Evolutionary conservation across 805 yeast genomes (phyloP).

Genomic region (Candida manassasensis): DNA sequence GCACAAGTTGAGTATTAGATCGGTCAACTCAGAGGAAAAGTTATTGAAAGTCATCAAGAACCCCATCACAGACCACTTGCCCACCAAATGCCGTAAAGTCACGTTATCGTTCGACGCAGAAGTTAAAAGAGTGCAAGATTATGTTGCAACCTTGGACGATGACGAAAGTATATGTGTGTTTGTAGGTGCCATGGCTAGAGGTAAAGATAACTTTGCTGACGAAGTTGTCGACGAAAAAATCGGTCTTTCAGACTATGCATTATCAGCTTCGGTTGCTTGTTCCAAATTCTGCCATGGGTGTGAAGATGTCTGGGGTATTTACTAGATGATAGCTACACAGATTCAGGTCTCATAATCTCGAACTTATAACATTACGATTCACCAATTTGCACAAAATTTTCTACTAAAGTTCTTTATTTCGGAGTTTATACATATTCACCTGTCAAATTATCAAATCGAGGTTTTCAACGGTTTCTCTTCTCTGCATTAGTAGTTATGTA

Average conservation of each 20-base stretch:
- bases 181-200: slow-evolving; percentile 99
- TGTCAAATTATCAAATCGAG: too few relatives aligned
- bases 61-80: slow-evolving; percentile 95
- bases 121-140: slow-evolving; percentile 83
- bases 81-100: slow-evolving; percentile 90
- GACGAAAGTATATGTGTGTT: slow-evolving; percentile 96
- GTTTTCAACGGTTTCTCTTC: too few relatives aligned
- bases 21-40: slow-evolving; percentile 93
- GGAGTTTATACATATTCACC: too few relatives aligned
- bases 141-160: slow-evolving; percentile 69
- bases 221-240: slow-evolving; percentile 95
- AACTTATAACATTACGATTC: too few relatives aligned
- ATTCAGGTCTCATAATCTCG: too few relatives aligned
- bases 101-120: slow-evolving; percentile 92
- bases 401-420: too few relatives aligned
- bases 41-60: slow-evolving; percentile 90
- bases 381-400: too few relatives aligned
- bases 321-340: slow-evolving; percentile 18
- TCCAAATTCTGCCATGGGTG: slow-evolving; percentile 98
- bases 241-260: slow-evolving; percentile 91
- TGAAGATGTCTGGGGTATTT: slow-evolving; percentile 95
- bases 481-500: too few relatives aligned
- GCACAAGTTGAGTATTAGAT: slow-evolving; percentile 87
- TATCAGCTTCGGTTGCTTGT: slow-evolving; percentile 97
- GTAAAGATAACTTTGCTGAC: slow-evolving; percentile 95